Evolutionary conservation across 139 green algal species (phyloP).

Genomic region (Coelastrella sp.): DNA sequence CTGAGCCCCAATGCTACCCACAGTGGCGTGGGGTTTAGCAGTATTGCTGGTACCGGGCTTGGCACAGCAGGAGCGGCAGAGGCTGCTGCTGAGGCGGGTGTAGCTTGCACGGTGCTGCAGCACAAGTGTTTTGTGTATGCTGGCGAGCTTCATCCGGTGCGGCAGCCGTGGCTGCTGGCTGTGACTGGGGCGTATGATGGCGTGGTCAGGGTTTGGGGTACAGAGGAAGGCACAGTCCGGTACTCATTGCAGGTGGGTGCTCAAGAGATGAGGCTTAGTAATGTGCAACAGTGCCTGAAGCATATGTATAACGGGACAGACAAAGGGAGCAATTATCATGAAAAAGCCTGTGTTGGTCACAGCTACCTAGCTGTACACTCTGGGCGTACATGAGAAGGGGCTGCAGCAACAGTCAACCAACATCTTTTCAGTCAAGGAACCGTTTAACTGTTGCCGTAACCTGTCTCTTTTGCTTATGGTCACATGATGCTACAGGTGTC

Average conservation of each 20-base stretch:
- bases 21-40: neutral
- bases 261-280: neutral
- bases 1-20: too few species aligned
- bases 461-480: neutral
- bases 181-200: slow-evolving; percentile 50
- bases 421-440: too few species aligned
- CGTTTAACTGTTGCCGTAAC: neutral
- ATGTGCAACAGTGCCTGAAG: too few species aligned
- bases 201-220: slow-evolving; percentile 33
- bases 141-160: slow-evolving; percentile 58
- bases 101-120: slow-evolving; percentile 46
- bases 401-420: too few species aligned
- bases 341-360: too few species aligned
- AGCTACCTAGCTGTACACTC: too few species aligned
- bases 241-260: slow-evolving; percentile 6
- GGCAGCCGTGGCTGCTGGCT: slow-evolving; percentile 28
- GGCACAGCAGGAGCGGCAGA: neutral
- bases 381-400: too few species aligned
- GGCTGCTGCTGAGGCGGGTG: neutral
- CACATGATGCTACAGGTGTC: neutral
- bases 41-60: neutral
- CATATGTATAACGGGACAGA: too few species aligned
- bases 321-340: too few species aligned
- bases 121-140: slow-evolving; percentile 60
- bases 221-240: slow-evolving; percentile 35